A percentile compares a stretch with the other conserved stretches of the same genome.
These are phyloP conservation scores for Takashimella koratensis DNA, from an alignment of 1,284 basidiomycete species.

Conservation along the genomic window DNA sequence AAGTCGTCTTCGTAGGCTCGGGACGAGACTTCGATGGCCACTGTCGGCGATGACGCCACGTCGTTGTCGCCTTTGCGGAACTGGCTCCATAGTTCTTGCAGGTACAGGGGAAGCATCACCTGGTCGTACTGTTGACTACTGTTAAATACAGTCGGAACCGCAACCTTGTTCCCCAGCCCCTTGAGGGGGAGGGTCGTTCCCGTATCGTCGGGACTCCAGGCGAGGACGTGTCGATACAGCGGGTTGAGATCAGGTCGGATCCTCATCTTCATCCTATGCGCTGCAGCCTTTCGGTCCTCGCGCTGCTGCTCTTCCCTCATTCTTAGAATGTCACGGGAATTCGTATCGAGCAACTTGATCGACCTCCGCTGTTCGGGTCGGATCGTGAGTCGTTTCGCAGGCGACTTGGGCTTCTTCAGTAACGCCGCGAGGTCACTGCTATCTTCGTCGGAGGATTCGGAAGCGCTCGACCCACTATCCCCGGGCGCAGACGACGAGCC, in stretches of 20 bases:
- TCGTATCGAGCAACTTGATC: slow-evolving; percentile 62
- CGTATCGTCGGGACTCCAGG: slow-evolving; percentile 76
- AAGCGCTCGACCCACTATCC: slow-evolving; percentile 41
- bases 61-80: slow-evolving; percentile 71
- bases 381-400: slow-evolving; percentile 45
- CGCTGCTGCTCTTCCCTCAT: slow-evolving; percentile 12
- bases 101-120: slow-evolving; percentile 80
- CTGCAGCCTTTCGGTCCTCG: slow-evolving; percentile 60
- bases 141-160: slow-evolving; percentile 65
- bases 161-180: slow-evolving; percentile 28
- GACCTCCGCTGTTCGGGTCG: slow-evolving; percentile 62
- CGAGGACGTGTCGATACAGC: slow-evolving; percentile 75
- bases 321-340: slow-evolving; percentile 31
- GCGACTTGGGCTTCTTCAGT: slow-evolving; percentile 61
- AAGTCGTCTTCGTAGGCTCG: slow-evolving; percentile 47
- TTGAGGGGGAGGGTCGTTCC: slow-evolving; percentile 53
- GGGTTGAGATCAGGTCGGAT: slow-evolving; percentile 76
- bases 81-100: slow-evolving; percentile 92
- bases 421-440: slow-evolving; percentile 59
- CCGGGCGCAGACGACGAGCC: slow-evolving; percentile 10
- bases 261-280: slow-evolving; percentile 63
- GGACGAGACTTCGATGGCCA: slow-evolving; percentile 66
- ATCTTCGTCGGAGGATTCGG: slow-evolving; percentile 53
- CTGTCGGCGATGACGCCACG: slow-evolving; percentile 50
- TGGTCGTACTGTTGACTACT: slow-evolving; percentile 67